Base-by-base conservation (phyloP, 495 filamentous ascomycete species). In the Podospora comata region DNA sequence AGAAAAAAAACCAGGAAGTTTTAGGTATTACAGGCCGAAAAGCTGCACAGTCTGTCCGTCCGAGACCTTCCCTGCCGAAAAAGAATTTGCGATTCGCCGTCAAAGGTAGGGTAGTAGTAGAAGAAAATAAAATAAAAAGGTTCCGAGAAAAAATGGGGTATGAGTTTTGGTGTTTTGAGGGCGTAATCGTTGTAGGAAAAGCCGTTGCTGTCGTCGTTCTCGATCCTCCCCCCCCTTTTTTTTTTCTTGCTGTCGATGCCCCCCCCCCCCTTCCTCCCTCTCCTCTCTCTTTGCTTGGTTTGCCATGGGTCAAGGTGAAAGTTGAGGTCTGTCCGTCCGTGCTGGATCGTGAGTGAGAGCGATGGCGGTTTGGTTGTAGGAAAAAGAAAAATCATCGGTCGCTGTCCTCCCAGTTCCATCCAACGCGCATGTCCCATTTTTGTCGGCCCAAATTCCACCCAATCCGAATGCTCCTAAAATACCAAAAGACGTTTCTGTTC, bases 11-110 rank as follows among this genome's bases (percentile, higher is more conserved):
- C 65, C 70, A 71, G 60, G 53, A 71, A 75, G 55, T 58, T 26
- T 75, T 67, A 80, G 78, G 76, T 81, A 83, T 81, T 83, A 83
- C 78, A 83, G 78, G 81, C 78, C 80, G 78, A 79, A 78, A 77
- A 80, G 79, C 71, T 75, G 67, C 71, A 55, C 64, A 71, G 70
- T 68, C 68, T 67, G 60, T 67, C 62, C 62, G 68, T 70, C 67
- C 65, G 68, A 66, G 66, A 77, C 70, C 69, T 70, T 70, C 73
- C 67, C 65, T 67, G 39, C 39, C 39, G 39, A 23, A 23, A 2
- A 23, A 23, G 23, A 32, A 48, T 48, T 48, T 48, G 39, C 15
- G 39, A 48, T 48, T 16, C 39, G 39, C 39, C 39, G 39, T 48
- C 39, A 48, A 48, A 48, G 39, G 39, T 48, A 48, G 39, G 7